Conservation (phyloP, 2,329 filamentous ascomycete genomes). For the Monosporascus sp. region DNA sequence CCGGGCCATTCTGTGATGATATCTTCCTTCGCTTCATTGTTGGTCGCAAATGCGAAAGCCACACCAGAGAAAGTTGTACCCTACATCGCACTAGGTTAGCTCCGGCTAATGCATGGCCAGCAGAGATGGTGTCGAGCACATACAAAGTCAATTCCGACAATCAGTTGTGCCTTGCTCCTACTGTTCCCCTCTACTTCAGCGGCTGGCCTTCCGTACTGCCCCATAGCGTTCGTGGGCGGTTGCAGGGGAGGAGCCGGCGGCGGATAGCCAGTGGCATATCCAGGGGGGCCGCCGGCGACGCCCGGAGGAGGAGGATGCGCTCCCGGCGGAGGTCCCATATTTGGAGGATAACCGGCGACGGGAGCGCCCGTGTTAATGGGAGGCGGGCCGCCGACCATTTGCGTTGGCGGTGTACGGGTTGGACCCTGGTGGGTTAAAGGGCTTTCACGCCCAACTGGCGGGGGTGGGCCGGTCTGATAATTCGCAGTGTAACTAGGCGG, state of each 20-base stretch:
- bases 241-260: slow-evolving; percentile 36
- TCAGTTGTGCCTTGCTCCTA: slow-evolving; percentile 91
- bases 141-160: slow-evolving; percentile 98
- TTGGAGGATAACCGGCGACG: slow-evolving; percentile 53
- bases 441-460: slow-evolving; percentile 47
- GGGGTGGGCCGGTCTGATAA: slow-evolving; percentile 43
- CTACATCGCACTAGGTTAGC: slow-evolving; percentile 39
- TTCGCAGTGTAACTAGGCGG: slow-evolving; percentile 60
- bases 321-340: slow-evolving; percentile 38
- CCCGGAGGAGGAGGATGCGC: slow-evolving; percentile 34
- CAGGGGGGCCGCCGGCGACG: slow-evolving; percentile 38
- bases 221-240: slow-evolving; percentile 30
- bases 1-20: slow-evolving; percentile 99
- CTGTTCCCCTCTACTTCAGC: slow-evolving; percentile 82
- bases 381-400: slow-evolving; percentile 59
- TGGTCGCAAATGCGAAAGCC: slow-evolving; percentile 93
- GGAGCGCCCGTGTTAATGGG: slow-evolving; percentile 62
- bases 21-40: slow-evolving; percentile 95
- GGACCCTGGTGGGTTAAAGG: slow-evolving; percentile 42
- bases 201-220: slow-evolving; percentile 41
- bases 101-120: neutral
- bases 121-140: slow-evolving; percentile 26
- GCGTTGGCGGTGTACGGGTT: slow-evolving; percentile 50
- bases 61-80: slow-evolving; percentile 98
- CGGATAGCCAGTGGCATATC: slow-evolving; percentile 44